Base-by-base conservation (phyloP, 257 asterid species). In the Knoxia roxburghii region DNA sequence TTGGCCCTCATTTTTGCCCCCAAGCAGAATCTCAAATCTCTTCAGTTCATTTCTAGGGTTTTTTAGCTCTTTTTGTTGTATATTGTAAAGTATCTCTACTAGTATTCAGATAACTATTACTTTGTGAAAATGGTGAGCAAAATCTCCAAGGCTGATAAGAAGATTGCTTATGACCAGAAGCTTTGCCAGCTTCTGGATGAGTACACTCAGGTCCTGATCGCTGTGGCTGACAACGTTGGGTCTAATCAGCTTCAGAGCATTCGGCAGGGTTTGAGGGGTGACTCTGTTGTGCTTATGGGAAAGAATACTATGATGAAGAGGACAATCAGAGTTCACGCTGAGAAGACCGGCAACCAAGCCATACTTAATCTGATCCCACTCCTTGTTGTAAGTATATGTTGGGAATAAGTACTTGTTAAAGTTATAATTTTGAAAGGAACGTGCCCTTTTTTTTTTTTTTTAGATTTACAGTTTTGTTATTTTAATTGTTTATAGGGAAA, bases 231-330 rank as follows among this genome's bases (percentile, higher is more conserved):
- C 40, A 92, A 92, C 40, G 98, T 92, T 6, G 97, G 98, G 1
- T 90, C 97, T 7, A 88, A 52, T 27, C 99, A 94, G 86, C 77
- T 94, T 10, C 99, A 94, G 88, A 78, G 58, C 74, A 94, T 94
- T 5, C 64, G 98, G 56, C 67, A 66, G 39, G 98, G 97, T 18
- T 65, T 92, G 62, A 79, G 98, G 55, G 98, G 97, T 0, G 89
- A 94, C 30, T 90, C 99, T 4, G 76, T 84, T 1, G 95, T 94
- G 39, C 89, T 94, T 14, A 94, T 94, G 97, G 99, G 99, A 24
- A 94, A 94, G 76, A 94, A 94, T 49, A 94, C 99, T 14, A 85
- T 94, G 99, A 94, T 94, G 95, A 94, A 94, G 95, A 84, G 95
- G 76, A 72, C 81, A 10, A 64, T 92, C 61, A 77, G 93, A 45